Evolutionary conservation across 306 rosid species (phyloP).

Genomic region (Myrica gale): DNA sequence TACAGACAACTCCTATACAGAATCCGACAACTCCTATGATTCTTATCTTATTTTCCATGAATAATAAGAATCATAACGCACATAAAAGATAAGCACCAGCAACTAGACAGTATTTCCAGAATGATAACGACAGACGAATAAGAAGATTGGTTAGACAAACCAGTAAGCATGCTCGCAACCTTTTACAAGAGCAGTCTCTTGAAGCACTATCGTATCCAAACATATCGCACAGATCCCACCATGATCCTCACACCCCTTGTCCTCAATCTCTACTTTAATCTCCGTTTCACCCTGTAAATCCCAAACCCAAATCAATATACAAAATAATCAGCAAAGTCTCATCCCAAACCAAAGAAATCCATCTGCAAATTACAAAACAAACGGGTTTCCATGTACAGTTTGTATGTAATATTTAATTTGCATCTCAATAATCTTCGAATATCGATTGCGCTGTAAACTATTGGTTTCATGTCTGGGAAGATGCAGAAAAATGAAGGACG

Average conservation of each 20-base stretch:
- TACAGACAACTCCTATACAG: not conserved
- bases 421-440: not conserved
- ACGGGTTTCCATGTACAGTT: not conserved
- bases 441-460: not conserved
- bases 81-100: not conserved
- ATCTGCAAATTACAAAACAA: not conserved
- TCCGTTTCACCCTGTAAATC: constrained; percentile 44
- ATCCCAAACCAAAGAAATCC: not conserved
- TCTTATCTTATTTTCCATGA: no score
- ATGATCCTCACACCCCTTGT: constrained; percentile 46
- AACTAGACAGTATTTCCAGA: constrained; percentile 10
- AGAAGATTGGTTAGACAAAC: constrained; percentile 50
- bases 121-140: not conserved
- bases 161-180: constrained; percentile 99
- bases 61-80: not conserved
- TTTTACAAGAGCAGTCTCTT: constrained; percentile 80
- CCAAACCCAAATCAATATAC: constrained; percentile 12
- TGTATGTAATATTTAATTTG: not conserved
- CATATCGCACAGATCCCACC: constrained; percentile 77
- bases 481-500: not conserved
- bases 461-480: not conserved
- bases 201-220: constrained; percentile 62
- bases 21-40: not conserved
- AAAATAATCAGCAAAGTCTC: constrained; percentile 6
- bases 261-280: constrained; percentile 34